Evolutionary conservation across 345 rosid species (phyloP).

Genomic region (Syzygium jambos): DNA sequence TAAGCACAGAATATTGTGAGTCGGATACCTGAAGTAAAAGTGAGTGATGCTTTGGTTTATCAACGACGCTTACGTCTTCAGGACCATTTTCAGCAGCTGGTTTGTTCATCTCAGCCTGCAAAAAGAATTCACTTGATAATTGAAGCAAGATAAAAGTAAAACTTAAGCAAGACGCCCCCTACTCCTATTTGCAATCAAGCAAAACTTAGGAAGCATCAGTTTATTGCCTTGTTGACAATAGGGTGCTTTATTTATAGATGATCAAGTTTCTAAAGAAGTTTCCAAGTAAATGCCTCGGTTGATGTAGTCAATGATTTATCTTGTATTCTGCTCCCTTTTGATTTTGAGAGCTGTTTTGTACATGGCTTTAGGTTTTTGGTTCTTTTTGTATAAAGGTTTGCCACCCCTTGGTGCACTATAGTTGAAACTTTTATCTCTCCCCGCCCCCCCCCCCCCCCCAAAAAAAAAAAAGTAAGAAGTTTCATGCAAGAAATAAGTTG

Average conservation of each 20-base stretch:
- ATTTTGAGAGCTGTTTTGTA: neutral
- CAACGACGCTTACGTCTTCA: slow-evolving; percentile 16
- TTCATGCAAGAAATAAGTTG: neutral
- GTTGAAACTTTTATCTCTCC: neutral
- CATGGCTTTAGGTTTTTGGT: neutral
- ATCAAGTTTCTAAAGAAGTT: neutral
- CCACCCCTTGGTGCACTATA: neutral
- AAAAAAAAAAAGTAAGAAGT: neutral
- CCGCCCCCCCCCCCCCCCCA: too few relatives aligned
- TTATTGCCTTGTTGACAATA: neutral
- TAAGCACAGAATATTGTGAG: neutral
- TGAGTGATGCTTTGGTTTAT: slow-evolving; percentile 56
- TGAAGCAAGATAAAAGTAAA: neutral
- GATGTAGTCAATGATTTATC: neutral
- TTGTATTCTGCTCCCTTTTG: neutral
- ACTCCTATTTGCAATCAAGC: neutral
- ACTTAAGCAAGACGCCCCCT: neutral
- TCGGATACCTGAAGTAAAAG: slow-evolving; percentile 57
- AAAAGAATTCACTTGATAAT: neutral
- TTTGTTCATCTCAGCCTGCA: slow-evolving; percentile 75
- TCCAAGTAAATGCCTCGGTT: neutral
- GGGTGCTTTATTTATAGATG: neutral
- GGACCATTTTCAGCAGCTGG: slow-evolving; percentile 27
- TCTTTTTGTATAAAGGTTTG: neutral
- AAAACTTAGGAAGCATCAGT: neutral